phyloP scores from a whole-genome alignment of 441 rosid species.

The Euphorbia celastroides region DNA sequence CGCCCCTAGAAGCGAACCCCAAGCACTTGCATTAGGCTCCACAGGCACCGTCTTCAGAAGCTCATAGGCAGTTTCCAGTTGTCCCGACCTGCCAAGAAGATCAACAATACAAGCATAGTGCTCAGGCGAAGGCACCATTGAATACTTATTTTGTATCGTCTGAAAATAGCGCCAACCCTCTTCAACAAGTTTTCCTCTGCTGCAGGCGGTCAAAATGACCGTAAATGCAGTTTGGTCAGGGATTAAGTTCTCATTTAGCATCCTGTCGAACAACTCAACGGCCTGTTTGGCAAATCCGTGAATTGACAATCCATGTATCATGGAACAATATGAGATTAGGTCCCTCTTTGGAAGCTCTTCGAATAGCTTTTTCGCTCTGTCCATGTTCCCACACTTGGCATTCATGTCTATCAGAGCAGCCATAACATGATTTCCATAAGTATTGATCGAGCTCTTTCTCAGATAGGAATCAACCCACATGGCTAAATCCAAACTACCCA shows the following conservation, averaged over 20 bases:
- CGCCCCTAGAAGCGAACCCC: constrained; percentile 83
- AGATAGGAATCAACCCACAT: constrained; percentile 50
- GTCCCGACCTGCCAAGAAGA: constrained; percentile 68
- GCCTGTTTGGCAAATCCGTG: constrained; percentile 55
- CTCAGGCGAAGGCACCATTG: constrained; percentile 48
- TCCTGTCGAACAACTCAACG: constrained; percentile 47
- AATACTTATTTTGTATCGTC: constrained; percentile 44
- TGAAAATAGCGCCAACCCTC: constrained; percentile 62
- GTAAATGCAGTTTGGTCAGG: constrained; percentile 76
- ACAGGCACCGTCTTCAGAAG: constrained; percentile 53
- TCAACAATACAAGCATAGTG: constrained; percentile 76
- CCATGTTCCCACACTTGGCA: constrained; percentile 72
- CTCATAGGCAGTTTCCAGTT: constrained; percentile 50
- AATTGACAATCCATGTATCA: constrained; percentile 72
- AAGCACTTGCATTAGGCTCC: constrained; percentile 62
- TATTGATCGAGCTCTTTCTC: constrained; percentile 31
- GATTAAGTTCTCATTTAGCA: constrained; percentile 55
- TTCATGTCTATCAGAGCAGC: constrained; percentile 79
- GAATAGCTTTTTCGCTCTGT: constrained; percentile 55
- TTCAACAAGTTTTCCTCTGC: constrained; percentile 56
- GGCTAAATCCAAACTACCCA: constrained; percentile 54
- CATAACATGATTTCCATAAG: constrained; percentile 39
- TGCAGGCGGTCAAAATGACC: constrained; percentile 57
- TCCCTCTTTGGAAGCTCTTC: constrained; percentile 50
- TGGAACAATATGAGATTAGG: constrained; percentile 57